Evolutionary conservation across 2,329 filamentous ascomycete genomes (phyloP), one percentile per base, ranked within the genome.

Genomic region (Trichophyton verrucosum): DNA sequence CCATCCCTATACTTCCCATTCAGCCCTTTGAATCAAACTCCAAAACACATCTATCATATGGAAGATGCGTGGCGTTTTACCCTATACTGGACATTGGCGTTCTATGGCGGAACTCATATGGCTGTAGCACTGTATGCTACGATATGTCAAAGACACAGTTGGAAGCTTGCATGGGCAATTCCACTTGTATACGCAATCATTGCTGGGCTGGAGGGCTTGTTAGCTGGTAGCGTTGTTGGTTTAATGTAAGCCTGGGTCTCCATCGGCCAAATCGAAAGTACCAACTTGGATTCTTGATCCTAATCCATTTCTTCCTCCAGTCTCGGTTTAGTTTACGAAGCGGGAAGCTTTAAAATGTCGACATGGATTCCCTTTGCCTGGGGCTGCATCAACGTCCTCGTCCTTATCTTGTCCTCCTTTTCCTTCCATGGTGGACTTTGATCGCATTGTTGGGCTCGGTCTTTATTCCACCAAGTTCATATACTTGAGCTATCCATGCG

Each of bases 341-440:
- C 87, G 1, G 91, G 90, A 49, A 89, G 87, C 73, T 95, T 92
- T 71, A 81, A 85, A 68, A 94, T 96, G 90, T 92, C 90, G 53
- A 96, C 91, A 0, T 96, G 91, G 91, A 88, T 95, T 58, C 91
- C 91, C 0, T 87, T 94, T 69, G 82, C 91, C 22, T 96, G 91
- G 91, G 89, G 85, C 0, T 81, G 89, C 69, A 87, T 92, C 72
- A 95, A 90, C 71, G 85, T 92, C 8, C 73, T 96, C 55, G 81
- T 95, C 33, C 77, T 96, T 53, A 84, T 96, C 57, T 78, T 95
- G 64, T 94, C 90, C 3, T 94, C 89, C 3, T 96, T 96, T 72
- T 89, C 90, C n/a, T 91, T 95, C 58, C 90, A 95, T 70, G 90
- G 91, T 57, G 91, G 89, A 44, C 79, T 96, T 63, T 96, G 74